Evolutionary conservation across 495 filamentous ascomycete species (phyloP), one percentile per base, ranked within the genome.

Genomic region (Podospora appendiculata): DNA sequence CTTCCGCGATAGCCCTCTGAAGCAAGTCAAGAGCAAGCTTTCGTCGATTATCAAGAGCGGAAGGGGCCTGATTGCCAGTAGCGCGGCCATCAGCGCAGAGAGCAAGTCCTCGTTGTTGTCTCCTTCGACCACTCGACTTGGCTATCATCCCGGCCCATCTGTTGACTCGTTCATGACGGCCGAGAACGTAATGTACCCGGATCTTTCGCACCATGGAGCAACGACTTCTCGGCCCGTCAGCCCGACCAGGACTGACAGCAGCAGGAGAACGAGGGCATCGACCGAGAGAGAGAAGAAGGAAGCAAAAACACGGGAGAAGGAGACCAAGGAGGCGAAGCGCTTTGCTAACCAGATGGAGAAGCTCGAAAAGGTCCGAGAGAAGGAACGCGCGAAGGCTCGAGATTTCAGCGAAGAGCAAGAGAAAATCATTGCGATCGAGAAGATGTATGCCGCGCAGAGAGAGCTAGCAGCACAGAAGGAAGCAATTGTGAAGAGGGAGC

Each of bases 31-130:
- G 70, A 86, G 82, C 56, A 90, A 87, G 63, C 70, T 96, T 35
- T 89, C 89, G 40, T 93, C 90, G 8, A 88, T 94, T 48, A 74
- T 96, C 55, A 88, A 89, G 64, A 86, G 85, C 36, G 90, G 90
- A 12, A 90, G 86, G 62, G 88, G 84, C 14, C 77, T 94, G 41
- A 86, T 95, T 54, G 86, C 85, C 13, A 91, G 83, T 52, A 88
- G 87, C 59, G 89, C 87, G 19, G 82, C 84, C 44, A 74, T 86
- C 45, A 89, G 85, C 59, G 87, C 86, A 18, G 85, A 90, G 51
- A 83, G 85, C 8, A 90, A 86, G 61, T 68, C 85, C 13, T 75
- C 71, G 0, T 50, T 74, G 32, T 54, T 79, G 25, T 77, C 75
- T 7, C 71, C 78, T 11, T 68, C 74, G 12, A 63, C 62, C 8